Evolutionary conservation across 139 green algal genomes (phyloP).

Genomic region (Chlamydomonas sp.): DNA sequence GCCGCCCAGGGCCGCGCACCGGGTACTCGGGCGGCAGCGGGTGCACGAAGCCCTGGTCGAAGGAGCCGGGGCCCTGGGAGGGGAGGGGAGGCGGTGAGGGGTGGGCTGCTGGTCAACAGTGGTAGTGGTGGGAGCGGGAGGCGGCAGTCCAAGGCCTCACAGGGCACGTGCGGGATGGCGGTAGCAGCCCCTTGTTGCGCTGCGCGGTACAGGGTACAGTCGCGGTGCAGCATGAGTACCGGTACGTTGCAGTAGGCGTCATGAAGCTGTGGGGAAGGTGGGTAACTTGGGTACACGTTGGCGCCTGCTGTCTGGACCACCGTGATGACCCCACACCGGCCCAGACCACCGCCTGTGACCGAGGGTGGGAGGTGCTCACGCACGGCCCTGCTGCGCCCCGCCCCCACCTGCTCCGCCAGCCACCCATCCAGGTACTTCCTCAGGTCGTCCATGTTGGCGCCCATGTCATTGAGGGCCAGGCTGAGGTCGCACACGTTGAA

Average conservation of each 20-base stretch:
- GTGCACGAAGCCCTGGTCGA: slow-evolving; percentile 77
- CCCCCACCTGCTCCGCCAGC: slow-evolving; percentile 26
- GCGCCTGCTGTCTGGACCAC: too few species aligned
- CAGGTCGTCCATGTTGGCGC: slow-evolving; percentile 67
- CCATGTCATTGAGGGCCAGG: slow-evolving; percentile 82
- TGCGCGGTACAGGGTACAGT: too few species aligned
- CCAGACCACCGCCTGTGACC: too few species aligned
- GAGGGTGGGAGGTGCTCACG: too few species aligned
- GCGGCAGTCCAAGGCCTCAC: too few species aligned
- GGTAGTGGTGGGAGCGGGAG: neutral
- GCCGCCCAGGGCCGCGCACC: slow-evolving; percentile 45
- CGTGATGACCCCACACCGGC: too few species aligned
- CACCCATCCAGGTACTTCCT: slow-evolving; percentile 38
- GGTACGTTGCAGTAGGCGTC: too few species aligned
- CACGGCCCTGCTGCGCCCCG: neutral
- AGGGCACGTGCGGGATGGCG: too few species aligned
- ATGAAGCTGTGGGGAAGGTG: too few species aligned
- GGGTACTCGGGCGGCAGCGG: slow-evolving; percentile 68
- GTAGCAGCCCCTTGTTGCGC: too few species aligned
- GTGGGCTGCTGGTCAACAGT: neutral
- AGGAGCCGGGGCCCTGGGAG: slow-evolving; percentile 15
- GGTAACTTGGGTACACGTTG: too few species aligned
- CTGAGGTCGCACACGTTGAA: slow-evolving; percentile 78
- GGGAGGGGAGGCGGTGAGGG: neutral
- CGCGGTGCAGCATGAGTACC: too few species aligned